These are phyloP conservation scores for Russula lepida DNA, from an alignment of 768 basidiomycete genomes.

Conservation along the genomic window DNA sequence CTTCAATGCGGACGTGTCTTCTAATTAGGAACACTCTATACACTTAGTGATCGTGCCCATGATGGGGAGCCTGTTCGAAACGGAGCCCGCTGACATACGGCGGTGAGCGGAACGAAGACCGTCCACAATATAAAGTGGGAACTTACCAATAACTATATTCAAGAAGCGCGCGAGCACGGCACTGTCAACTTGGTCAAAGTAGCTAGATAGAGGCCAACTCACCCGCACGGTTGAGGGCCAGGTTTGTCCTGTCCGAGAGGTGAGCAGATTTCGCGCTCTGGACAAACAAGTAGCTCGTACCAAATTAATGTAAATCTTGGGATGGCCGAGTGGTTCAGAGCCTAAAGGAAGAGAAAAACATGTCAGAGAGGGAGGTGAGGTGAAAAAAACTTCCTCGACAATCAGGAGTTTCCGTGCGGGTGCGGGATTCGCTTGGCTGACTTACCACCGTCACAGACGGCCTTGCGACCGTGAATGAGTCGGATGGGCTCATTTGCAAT, in stretches of 20 bases:
- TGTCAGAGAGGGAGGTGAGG: neutral
- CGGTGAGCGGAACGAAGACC: neutral
- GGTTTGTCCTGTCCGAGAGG: slow-evolving; percentile 61
- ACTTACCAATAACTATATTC: slow-evolving; percentile 41
- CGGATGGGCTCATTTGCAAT: slow-evolving; percentile 80
- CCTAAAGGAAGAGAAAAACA: slow-evolving; percentile 39
- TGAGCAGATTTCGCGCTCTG: neutral
- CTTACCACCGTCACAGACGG: slow-evolving; percentile 93
- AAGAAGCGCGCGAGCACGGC: slow-evolving; percentile 4
- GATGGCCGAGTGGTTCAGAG: slow-evolving; percentile 91
- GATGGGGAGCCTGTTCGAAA: slow-evolving; percentile 79
- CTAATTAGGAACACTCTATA: slow-evolving; percentile 12
- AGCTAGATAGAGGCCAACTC: slow-evolving; percentile 31
- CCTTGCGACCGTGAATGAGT: slow-evolving; percentile 73
- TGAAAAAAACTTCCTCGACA: neutral
- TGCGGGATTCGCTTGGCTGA: slow-evolving; percentile 2
- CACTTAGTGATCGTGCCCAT: slow-evolving; percentile 38
- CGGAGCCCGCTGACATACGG: slow-evolving; percentile 61
- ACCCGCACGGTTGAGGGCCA: slow-evolving; percentile 86
- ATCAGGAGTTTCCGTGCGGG: neutral
- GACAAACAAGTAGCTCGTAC: slow-evolving; percentile 37
- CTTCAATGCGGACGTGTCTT: neutral
- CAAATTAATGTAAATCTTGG: slow-evolving; percentile 93
- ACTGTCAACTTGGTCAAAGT: slow-evolving; percentile 1
- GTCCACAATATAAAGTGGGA: neutral